Base-by-base conservation (phyloP, 2,329 filamentous ascomycete genomes). In the Phyllachora maydis region DNA sequence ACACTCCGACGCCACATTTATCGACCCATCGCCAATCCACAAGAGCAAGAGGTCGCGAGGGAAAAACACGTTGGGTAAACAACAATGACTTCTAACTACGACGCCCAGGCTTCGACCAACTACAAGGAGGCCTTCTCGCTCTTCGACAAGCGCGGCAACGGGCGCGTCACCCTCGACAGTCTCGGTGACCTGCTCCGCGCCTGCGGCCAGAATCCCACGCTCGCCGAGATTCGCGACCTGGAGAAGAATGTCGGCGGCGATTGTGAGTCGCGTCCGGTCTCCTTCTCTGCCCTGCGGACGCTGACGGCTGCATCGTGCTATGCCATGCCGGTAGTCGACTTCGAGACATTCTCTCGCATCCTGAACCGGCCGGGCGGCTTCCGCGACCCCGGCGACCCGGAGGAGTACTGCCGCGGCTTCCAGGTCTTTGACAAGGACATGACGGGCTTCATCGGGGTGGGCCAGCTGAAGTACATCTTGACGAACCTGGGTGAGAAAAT, bases 61-160 rank as follows among this genome's bases (percentile, higher is more conserved):
- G n/a, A n/a, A n/a, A n/a, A n/a, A n/a, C n/a, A n/a, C n/a, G n/a
- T n/a, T n/a, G n/a, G n/a, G n/a, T n/a, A 26, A 34, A n/a, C n/a
- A 27, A 43, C 24, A 32, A 61, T 59, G 55, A 37, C 52, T 40
- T 54, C 59, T 61, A 61, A 62, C 44, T 55, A 46, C 38, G 57
- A 61, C 31, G 41, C 50, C 22, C 65, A 73, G 67, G 67, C 67
- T 49, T 71, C 65, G 31, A 95, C 85, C 59, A 95, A 98, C 74
- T 98, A 95, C 79, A 95, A 95, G 65, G 88, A 98, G 73, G 88
- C 88, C 39, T 98, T 98, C 56, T 83, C 83, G 42, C 77, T 98
- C 49, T 98, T 95, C 63, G 88, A 98, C 65, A 95, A 93, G 72
- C 85, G 88, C 51, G 88, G 88, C 46, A 91, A 79, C 47, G 83